A percentile compares a stretch with the other conserved stretches of the same genome.
Evolutionary conservation across 2,329 filamentous ascomycete species (phyloP).

Genomic region (Talaromyces sp.): DNA sequence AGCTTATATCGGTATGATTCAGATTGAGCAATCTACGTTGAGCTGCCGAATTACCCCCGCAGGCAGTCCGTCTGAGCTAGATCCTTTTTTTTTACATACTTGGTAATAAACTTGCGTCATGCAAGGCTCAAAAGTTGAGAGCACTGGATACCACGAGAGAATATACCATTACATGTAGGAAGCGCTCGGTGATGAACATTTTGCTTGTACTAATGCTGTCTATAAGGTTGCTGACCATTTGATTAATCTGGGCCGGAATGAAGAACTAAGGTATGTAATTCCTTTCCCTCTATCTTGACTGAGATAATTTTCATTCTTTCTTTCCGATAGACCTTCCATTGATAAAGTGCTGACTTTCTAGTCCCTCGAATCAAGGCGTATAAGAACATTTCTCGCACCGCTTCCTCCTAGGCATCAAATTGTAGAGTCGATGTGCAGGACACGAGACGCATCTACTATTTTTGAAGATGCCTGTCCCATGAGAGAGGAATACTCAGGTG

Average conservation of each 20-base stretch:
- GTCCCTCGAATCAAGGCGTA: slow-evolving; percentile 17
- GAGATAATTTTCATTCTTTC: not conserved
- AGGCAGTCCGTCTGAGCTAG: too few species aligned
- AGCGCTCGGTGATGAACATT: slow-evolving; percentile 27
- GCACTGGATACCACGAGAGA: slow-evolving; percentile 24
- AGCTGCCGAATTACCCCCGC: too few species aligned
- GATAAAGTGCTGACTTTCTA: slow-evolving; percentile 21
- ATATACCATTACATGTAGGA: slow-evolving; percentile 23
- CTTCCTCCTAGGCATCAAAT: slow-evolving; percentile 23
- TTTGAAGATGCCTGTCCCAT: slow-evolving; percentile 21
- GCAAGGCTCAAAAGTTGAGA: slow-evolving; percentile 17
- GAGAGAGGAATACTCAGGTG: slow-evolving; percentile 23
- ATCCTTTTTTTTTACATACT: slow-evolving; percentile 1
- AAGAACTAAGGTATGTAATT: not conserved
- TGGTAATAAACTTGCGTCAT: slow-evolving; percentile 8
- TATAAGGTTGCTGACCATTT: slow-evolving; percentile 28
- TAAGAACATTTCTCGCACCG: slow-evolving; percentile 25
- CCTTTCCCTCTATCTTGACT: not conserved
- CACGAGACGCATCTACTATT: slow-evolving; percentile 22
- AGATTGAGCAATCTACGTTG: not conserved
- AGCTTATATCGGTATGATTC: not conserved
- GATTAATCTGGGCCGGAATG: slow-evolving; percentile 15
- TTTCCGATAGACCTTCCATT: slow-evolving; percentile 20
- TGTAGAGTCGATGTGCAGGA: slow-evolving; percentile 20
- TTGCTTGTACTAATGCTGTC: slow-evolving; percentile 21